Base-by-base conservation (phyloP, 768 basidiomycete genomes). In the Termitomyces sp. region DNA sequence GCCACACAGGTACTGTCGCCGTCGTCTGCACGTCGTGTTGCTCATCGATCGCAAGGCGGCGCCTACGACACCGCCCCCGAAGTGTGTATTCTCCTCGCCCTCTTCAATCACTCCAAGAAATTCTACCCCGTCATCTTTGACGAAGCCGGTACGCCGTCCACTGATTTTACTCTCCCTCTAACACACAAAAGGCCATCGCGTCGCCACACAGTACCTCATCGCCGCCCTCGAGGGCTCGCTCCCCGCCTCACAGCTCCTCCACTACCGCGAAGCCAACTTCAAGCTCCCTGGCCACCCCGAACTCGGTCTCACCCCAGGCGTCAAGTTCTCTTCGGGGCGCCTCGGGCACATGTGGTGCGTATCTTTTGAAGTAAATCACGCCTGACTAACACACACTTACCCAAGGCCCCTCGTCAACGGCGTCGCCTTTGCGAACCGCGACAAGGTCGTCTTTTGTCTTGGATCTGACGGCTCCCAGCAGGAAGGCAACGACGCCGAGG, bases 271-370 rank as follows among this genome's bases (percentile, higher is more conserved):
- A 66, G 92, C 92, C 57, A 81, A 92, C 71, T 88, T 90, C 35
- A 87, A 88, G 65, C 86, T 94, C 35, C 92, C 92, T 2, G 92
- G 92, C 14, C 92, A 94, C 66, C 92, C 92, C 14, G 92, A 94
- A 72, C 78, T 94, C 7, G 92, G 92, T 24, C 77, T 94, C 58
- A 94, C 92, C 0, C 92, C 92, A n/a, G 92, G 92, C 30, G 83
- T 94, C 72, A 92, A 92, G 72, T 94, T 94, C 74, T 93, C 92
- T 3, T 94, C 92, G 1, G 92, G 92, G n/a, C 88, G 92, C 67
- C 81, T 94, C 20, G 92, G 92, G 1, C 92, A 94, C 71, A 85
- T 93, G 81, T 94, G 92, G 92, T 79, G 61, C 51, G 76, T 67
- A 44, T 28, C 4, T 7, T 9, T 16, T 1, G 5, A 40, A 22